Evolutionary conservation across 768 basidiomycete species (phyloP), one percentile per base, ranked within the genome.

Genomic region (Dioszegia crocea): DNA sequence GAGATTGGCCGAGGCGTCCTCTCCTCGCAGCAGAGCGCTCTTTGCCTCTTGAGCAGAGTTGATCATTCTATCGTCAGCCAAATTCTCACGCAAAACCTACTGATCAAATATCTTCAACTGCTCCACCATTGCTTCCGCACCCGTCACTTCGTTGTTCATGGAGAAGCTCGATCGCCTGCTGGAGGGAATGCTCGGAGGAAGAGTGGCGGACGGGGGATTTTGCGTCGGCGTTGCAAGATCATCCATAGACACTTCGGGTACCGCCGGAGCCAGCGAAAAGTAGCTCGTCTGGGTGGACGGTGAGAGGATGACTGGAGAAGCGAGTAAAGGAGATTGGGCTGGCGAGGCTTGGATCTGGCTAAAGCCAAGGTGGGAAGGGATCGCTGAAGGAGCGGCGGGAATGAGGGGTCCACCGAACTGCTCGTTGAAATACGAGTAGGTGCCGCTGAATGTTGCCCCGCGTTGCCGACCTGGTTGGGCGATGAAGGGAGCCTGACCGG

Each of bases 401-500:
- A 57, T 6, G 19, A 56, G 41, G 6, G 39, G 60, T 19, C 51
- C 49, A 24, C 49, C 58, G 47, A 65, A 66, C 38, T 66, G 62
- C n/a, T 66, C 61, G 52, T 61, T 48, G 30, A 61, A 60, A 38
- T 62, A 66, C 11, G 61, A 64, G 30, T 41, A 56, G 16, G 60
- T 61, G 4, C 70, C 74, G 51, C 74, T 75, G 51, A 73, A 71
- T 1, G 74, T 75, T 6, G 70, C 72, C 8, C 74, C 74, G 50
- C 74, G 29, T 39, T 73, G 74, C 49, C 74, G 51, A 27, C 71
- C 74, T 5, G 57, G 43, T 48, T 61, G 62, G 30, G 54, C 39
- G 24, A 56, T 41, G 61, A 61, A 71, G 0, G 74, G 65, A 30
- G 66, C 63, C 48, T 59, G 53, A 17, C 64, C 63, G 1, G 65